phyloP scores from a whole-genome alignment of 441 rosid species.

The Bruguiera hainesii region DNA sequence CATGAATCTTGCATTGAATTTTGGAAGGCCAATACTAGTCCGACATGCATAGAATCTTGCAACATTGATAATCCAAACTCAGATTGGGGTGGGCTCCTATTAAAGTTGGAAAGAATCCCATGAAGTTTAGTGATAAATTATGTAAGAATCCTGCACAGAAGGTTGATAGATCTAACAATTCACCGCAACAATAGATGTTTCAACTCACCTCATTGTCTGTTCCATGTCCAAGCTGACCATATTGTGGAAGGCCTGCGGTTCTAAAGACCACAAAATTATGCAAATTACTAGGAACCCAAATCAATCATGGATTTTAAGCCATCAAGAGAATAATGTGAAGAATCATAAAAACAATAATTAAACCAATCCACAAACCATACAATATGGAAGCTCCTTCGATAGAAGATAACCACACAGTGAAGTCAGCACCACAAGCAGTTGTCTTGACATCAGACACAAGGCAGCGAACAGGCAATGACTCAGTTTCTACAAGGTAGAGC shows the following conservation, averaged over 20 bases:
- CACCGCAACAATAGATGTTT: background rate
- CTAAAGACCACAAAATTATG: slow-evolving; percentile 42
- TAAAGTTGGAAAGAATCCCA: too few species aligned
- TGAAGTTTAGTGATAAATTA: too few species aligned
- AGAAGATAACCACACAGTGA: slow-evolving; percentile 90
- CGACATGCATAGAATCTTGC: too few species aligned
- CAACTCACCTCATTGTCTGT: slow-evolving; percentile 20
- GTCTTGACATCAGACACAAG: slow-evolving; percentile 62
- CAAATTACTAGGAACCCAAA: slow-evolving; percentile 18
- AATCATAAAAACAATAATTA: slow-evolving; percentile 19
- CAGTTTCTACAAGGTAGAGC: slow-evolving; percentile 47
- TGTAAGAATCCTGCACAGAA: background rate
- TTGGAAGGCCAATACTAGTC: too few species aligned
- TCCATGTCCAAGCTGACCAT: slow-evolving; percentile 26
- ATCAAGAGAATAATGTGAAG: slow-evolving; percentile 6
- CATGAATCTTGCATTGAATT: too few species aligned
- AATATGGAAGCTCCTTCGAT: slow-evolving; percentile 85
- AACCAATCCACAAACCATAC: slow-evolving; percentile 60
- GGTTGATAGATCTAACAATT: background rate
- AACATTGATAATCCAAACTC: too few species aligned
- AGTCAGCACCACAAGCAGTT: slow-evolving; percentile 91
- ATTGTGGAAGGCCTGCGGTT: slow-evolving; percentile 53
- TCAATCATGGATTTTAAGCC: slow-evolving; percentile 6
- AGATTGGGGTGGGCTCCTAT: too few species aligned
- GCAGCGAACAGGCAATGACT: slow-evolving; percentile 76